phyloP scores from a whole-genome alignment of 345 rosid species.

The Rhodamnia argentea region DNA sequence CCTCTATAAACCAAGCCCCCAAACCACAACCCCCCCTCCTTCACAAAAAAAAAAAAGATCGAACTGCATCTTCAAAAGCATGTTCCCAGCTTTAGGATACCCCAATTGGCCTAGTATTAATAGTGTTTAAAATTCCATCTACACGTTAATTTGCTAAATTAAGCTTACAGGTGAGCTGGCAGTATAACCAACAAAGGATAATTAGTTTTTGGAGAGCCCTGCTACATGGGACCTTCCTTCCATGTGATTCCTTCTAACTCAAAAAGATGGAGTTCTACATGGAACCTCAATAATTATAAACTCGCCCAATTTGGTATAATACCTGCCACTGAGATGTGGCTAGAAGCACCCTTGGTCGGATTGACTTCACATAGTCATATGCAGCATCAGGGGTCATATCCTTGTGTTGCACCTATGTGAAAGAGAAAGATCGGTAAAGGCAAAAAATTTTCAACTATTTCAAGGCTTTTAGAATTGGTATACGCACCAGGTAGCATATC shows the following conservation, averaged over 20 bases:
- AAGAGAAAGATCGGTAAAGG: not conserved
- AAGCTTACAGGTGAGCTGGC: not conserved
- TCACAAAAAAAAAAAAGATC: not conserved
- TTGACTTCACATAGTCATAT: slow-evolving; percentile 64
- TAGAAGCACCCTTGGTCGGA: slow-evolving; percentile 82
- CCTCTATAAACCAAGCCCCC: not conserved
- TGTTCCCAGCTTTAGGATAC: not conserved
- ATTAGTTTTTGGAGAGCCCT: not conserved
- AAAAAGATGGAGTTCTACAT: not conserved
- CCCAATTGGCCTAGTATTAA: not conserved
- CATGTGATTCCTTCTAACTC: not conserved
- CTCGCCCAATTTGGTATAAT: not conserved
- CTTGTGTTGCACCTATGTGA: slow-evolving; percentile 58
- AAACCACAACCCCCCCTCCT: no score
- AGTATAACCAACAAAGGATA: not conserved
- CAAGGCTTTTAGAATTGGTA: not conserved
- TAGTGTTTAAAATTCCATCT: not conserved
- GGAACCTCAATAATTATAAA: no score
- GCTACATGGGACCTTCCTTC: not conserved
- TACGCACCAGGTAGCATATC: slow-evolving; percentile 79
- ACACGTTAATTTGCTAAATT: not conserved
- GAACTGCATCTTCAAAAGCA: not conserved
- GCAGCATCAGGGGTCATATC: slow-evolving; percentile 85
- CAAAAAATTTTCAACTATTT: not conserved
- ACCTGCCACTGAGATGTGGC: slow-evolving; percentile 94